Conservation (phyloP, 495 filamentous ascomycete genomes). For the Aspergillus haitiensis region DNA sequence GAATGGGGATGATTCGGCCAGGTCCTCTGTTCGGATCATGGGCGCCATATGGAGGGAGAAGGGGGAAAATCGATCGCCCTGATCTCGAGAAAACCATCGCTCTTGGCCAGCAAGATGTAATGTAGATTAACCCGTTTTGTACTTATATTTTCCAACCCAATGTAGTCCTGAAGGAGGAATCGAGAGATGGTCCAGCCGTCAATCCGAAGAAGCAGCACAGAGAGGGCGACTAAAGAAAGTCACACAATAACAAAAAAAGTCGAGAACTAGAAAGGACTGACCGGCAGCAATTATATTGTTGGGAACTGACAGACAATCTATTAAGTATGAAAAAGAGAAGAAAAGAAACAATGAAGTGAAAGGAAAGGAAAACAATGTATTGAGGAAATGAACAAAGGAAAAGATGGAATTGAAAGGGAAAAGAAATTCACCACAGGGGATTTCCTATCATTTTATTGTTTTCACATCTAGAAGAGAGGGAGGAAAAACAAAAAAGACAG, state of each 20-base stretch:
- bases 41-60: slow-evolving; percentile 48
- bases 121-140: neutral
- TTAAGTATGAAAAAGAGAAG: slow-evolving; percentile 20
- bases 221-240: slow-evolving; percentile 2
- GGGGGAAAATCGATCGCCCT: slow-evolving; percentile 39
- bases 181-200: neutral
- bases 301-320: slow-evolving; percentile 17
- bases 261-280: slow-evolving; percentile 12
- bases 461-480: no score
- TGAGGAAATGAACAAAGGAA: slow-evolving; percentile 3
- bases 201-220: slow-evolving; percentile 1
- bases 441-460: no score
- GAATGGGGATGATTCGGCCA: slow-evolving; percentile 32
- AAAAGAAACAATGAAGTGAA: slow-evolving; percentile 2
- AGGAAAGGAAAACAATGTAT: slow-evolving; percentile 2
- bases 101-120: slow-evolving; percentile 1
- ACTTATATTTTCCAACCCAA: neutral
- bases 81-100: slow-evolving; percentile 38
- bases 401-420: slow-evolving; percentile 9
- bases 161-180: neutral
- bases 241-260: slow-evolving; percentile 8
- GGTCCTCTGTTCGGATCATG: slow-evolving; percentile 38
- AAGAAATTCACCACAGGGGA: no score
- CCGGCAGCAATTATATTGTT: slow-evolving; percentile 19
- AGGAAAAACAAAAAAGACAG: neutral